A percentile compares a stretch with the other conserved stretches of the same genome.
Conservation (phyloP, 2,329 filamentous ascomycete species). For the Paraphaeosphaeria sporulosa region DNA sequence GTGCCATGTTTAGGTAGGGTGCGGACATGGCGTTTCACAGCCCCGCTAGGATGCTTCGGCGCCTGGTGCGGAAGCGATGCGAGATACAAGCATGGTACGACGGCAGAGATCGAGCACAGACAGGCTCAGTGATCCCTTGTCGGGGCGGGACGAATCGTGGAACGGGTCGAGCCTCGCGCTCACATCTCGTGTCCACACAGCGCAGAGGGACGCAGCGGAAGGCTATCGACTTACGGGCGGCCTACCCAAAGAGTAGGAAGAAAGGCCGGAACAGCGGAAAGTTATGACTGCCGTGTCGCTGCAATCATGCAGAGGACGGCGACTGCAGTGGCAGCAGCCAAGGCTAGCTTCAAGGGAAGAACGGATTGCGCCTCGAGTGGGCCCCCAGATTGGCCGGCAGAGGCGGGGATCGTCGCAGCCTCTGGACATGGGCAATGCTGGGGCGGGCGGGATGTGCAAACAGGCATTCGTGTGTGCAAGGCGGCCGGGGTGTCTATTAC, state of each 20-base stretch:
- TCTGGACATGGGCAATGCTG: slow-evolving; percentile 14
- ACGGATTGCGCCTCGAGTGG: slow-evolving; percentile 30
- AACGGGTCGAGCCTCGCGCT: slow-evolving; percentile 38
- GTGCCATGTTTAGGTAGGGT: slow-evolving; percentile 24
- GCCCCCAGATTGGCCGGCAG: slow-evolving; percentile 28
- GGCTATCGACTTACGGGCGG: slow-evolving; percentile 24
- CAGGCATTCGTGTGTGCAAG: slow-evolving; percentile 19
- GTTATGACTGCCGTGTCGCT: slow-evolving; percentile 24
- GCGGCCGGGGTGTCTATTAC: slow-evolving; percentile 25
- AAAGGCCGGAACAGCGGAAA: slow-evolving; percentile 33
- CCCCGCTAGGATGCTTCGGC: slow-evolving; percentile 37
- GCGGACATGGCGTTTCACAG: slow-evolving; percentile 45
- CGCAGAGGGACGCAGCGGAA: slow-evolving; percentile 9
- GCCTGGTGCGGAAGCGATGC: slow-evolving; percentile 47
- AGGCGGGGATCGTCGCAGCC: slow-evolving; percentile 30
- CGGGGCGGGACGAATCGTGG: slow-evolving; percentile 45
- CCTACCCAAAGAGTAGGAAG: slow-evolving; percentile 29
- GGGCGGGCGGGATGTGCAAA: slow-evolving; percentile 31
- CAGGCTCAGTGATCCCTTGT: slow-evolving; percentile 36
- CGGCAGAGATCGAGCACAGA: slow-evolving; percentile 46
- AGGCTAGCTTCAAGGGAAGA: slow-evolving; percentile 10
- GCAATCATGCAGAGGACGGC: slow-evolving; percentile 18
- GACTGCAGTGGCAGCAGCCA: slow-evolving; percentile 9
- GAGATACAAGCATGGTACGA: slow-evolving; percentile 44
- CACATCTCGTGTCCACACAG: slow-evolving; percentile 27